Percentiles rank a stretch among this genome's conserved stretches.
Evolutionary conservation across 139 green algal species (phyloP).

Genomic region (Coelastrella sp.): DNA sequence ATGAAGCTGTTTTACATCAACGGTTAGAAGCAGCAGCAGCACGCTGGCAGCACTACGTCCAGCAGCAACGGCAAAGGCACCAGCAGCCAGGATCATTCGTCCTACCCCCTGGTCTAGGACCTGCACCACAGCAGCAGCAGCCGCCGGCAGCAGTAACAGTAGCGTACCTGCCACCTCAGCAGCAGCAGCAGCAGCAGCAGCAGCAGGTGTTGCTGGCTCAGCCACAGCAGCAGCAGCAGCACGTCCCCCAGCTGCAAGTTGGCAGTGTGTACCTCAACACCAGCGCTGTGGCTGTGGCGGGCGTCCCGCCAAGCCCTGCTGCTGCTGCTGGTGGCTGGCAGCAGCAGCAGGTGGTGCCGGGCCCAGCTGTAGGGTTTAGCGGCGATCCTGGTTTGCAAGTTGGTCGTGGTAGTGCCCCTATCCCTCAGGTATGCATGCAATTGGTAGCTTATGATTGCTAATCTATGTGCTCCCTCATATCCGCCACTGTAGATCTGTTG

Average conservation of each 20-base stretch:
- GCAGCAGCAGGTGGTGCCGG: too few relatives aligned
- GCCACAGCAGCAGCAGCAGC: background rate
- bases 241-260: background rate
- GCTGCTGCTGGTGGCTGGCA: background rate
- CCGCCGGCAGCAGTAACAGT: background rate
- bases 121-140: background rate
- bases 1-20: background rate
- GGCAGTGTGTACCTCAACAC: background rate
- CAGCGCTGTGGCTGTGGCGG: background rate
- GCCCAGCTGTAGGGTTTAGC: too few relatives aligned
- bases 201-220: background rate
- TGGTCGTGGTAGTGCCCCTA: too few relatives aligned
- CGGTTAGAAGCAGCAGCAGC: background rate
- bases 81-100: background rate
- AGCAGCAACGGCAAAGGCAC: background rate
- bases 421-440: too few relatives aligned
- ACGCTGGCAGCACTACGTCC: constrained; percentile 23
- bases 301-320: background rate
- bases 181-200: background rate
- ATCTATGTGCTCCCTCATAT: too few relatives aligned
- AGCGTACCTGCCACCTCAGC: background rate
- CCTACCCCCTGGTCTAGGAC: background rate
- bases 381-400: too few relatives aligned
- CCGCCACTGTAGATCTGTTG: too few relatives aligned
- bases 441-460: too few relatives aligned